A percentile compares a stretch with the other conserved stretches of the same genome.
phyloP scores from a whole-genome alignment of 2,329 filamentous ascomycete species.

The Alternaria brassicicola region DNA sequence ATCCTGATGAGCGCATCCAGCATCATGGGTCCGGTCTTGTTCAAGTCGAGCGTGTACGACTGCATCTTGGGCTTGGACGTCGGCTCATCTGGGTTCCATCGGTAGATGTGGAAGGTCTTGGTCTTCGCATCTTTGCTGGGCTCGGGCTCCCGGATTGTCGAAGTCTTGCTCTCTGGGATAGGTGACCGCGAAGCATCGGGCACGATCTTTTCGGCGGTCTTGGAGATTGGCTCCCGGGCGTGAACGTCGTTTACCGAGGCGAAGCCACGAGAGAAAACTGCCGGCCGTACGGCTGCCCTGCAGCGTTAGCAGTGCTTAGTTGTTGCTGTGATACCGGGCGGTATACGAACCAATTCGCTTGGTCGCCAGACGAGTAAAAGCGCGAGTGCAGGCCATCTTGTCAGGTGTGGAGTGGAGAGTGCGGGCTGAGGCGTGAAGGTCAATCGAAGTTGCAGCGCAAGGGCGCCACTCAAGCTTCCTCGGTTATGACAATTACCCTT shows the following conservation, averaged over 20 bases:
- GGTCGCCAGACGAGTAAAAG: conserved; percentile 47
- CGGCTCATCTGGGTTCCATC: conserved; percentile 95
- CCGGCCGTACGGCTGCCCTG: conserved; percentile 42
- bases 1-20: conserved; percentile 95
- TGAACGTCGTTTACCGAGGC: conserved; percentile 46
- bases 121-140: conserved; percentile 64
- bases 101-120: conserved; percentile 98
- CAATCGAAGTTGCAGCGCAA: conserved; percentile 29
- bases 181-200: conserved; percentile 36
- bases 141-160: conserved; percentile 67
- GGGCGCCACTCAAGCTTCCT: conserved; percentile 21
- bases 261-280: conserved; percentile 47
- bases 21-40: conserved; percentile 99
- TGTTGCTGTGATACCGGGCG: conserved; percentile 9
- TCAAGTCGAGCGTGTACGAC: conserved; percentile 90
- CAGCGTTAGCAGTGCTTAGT: conserved; percentile 36
- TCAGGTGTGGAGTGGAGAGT: conserved; percentile 34
- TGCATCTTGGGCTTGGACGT: conserved; percentile 95
- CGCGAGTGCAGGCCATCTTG: conserved; percentile 49
- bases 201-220: conserved; percentile 37
- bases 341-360: conserved; percentile 44
- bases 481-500: conserved; percentile 18
- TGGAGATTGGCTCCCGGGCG: conserved; percentile 43
- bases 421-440: conserved; percentile 26
- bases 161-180: conserved; percentile 60